Evolutionary conservation across 164 flowering plant genomes (phyloP), one percentile per base, ranked within the genome.

Genomic region (Chimonanthus praecox): DNA sequence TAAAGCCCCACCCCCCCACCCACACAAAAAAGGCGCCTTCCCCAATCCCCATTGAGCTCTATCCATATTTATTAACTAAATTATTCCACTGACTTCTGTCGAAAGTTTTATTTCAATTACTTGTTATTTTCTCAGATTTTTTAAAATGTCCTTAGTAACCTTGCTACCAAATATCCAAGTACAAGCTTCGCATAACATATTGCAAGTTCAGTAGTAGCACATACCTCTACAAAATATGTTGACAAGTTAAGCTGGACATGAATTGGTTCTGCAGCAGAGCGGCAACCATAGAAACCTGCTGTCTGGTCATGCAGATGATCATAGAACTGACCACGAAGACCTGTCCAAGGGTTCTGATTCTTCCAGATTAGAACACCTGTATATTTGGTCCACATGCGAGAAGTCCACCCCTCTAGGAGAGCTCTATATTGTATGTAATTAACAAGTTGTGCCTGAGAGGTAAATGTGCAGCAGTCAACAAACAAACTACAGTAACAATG

Each of bases 331-430:
- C 99, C 97, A 73, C 98, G 81, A 64, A 95, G 95, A 82, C 98
- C 98, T 4, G 98, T 89, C 99, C 99, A 95, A 66, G 99, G 99
- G 78, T 95, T 93, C 81, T 92, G 97, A 58, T 84, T 95, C 85
- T 95, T 95, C 99, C 99, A 95, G 68, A 95, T 90, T 64, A 93
- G 78, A 64, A 95, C 92, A 75, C 98, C 99, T 3, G 99, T 95
- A 73, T 87, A 90, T 78, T 94, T 93, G 72, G 79, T 92, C 99
- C 99, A 95, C 99, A 95, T 95, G 21, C 88, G 91, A 58, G 98
- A 93, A 78, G 90, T 90, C 91, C 93, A 95, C 7, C 99, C 99
- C 77, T 95, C 99, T 47, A 93, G 79, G 47, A 95, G 87, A 81
- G 98, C 99, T 85, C 92, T 87, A 79, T 95, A 95, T 75, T 95